Conservation (phyloP, 305 asterid genomes). For the Nicotiana rustica region DNA sequence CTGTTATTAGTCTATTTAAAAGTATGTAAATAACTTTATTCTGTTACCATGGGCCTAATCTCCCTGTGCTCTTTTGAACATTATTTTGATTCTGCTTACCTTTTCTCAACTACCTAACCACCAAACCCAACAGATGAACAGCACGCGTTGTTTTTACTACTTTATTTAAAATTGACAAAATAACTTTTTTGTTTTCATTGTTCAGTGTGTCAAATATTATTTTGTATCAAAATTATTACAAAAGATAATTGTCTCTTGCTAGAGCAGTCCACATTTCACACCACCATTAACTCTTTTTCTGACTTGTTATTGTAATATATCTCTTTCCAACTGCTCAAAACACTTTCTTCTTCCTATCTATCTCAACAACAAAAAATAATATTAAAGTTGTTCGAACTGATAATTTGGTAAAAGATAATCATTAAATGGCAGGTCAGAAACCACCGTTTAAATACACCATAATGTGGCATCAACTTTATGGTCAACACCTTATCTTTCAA, state of each 20-base stretch:
- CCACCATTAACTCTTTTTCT: neutral
- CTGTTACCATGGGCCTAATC: neutral
- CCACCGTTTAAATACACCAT: neutral
- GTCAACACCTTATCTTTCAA: constrained; percentile 24
- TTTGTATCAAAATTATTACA: neutral
- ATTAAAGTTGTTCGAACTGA: neutral
- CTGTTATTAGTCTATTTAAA: neutral
- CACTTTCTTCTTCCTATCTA: neutral
- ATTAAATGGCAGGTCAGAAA: neutral
- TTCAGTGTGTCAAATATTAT: neutral
- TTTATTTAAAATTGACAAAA: neutral
- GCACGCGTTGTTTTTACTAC: neutral
- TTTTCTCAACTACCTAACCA: neutral
- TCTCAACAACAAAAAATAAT: neutral
- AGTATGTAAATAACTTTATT: neutral
- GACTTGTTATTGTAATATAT: neutral
- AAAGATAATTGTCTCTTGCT: neutral
- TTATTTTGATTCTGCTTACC: neutral
- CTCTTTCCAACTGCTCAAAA: neutral
- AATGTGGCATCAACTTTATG: constrained; percentile 14
- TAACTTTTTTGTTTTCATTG: neutral
- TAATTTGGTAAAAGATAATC: constrained; percentile 1
- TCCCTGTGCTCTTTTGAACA: neutral
- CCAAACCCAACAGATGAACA: neutral
- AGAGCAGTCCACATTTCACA: neutral